Evolutionary conservation across 1,284 basidiomycete genomes (phyloP).

Genomic region (Apiotrichum siamense): DNA sequence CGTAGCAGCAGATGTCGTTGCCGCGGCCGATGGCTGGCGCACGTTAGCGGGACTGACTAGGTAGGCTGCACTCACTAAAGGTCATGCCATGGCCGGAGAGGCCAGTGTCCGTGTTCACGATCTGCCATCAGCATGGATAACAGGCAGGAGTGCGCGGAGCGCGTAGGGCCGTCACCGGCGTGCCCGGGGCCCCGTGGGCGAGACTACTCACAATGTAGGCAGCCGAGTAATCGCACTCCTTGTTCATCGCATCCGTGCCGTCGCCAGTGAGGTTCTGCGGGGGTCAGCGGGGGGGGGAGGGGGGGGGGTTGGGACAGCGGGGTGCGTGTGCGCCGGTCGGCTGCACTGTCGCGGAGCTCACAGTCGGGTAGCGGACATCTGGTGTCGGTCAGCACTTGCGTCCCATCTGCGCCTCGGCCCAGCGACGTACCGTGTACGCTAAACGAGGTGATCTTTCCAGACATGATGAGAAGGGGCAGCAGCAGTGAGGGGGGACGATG

Average conservation of each 20-base stretch:
- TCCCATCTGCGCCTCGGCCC: too few relatives aligned
- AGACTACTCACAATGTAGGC: slow-evolving; percentile 62
- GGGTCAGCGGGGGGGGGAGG: slow-evolving; percentile 18
- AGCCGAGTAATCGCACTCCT: slow-evolving; percentile 89
- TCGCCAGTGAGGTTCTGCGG: slow-evolving; percentile 62
- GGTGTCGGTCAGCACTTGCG: slow-evolving; percentile 1
- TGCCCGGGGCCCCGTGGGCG: not conserved
- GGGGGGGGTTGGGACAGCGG: too few relatives aligned
- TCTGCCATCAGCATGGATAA: not conserved
- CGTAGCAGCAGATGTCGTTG: slow-evolving; percentile 83
- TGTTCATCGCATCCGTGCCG: slow-evolving; percentile 89
- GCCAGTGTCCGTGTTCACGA: slow-evolving; percentile 58
- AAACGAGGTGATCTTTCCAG: slow-evolving; percentile 42
- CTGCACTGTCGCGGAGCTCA: too few relatives aligned
- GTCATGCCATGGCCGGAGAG: slow-evolving; percentile 89
- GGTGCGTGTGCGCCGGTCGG: too few relatives aligned
- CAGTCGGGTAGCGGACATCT: slow-evolving; percentile 80
- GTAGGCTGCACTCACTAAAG: slow-evolving; percentile 54
- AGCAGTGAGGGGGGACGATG: not conserved
- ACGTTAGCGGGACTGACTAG: not conserved
- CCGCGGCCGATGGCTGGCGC: slow-evolving; percentile 72
- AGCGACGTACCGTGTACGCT: slow-evolving; percentile 41
- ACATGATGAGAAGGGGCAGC: slow-evolving; percentile 26
- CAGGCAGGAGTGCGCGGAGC: too few relatives aligned
- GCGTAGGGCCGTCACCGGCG: too few relatives aligned